Conservation (phyloP, 106 monocot species). For the Acorus calamus region DNA sequence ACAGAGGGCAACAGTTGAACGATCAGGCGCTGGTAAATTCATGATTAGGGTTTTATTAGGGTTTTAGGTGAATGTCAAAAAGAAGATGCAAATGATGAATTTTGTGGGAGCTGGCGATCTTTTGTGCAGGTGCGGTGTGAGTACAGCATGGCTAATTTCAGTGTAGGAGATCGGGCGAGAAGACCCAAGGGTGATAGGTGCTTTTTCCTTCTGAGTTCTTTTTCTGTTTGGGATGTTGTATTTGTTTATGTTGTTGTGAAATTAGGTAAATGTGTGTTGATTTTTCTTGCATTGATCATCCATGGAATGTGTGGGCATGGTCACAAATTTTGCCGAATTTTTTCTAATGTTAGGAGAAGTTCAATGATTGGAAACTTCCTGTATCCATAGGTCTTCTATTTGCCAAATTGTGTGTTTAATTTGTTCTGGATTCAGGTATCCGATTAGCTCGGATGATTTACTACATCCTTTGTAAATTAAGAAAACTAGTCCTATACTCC, state of each 20-base stretch:
- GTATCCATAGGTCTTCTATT: too few relatives aligned
- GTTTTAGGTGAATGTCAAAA: not conserved
- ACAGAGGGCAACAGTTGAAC: constrained; percentile 60
- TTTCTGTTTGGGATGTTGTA: not conserved
- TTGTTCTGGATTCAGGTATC: too few relatives aligned
- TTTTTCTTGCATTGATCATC: not conserved
- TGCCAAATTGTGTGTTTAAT: too few relatives aligned
- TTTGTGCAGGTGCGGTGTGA: constrained; percentile 71
- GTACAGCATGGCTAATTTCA: constrained; percentile 98
- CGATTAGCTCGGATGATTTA: too few relatives aligned
- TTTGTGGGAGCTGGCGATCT: not conserved
- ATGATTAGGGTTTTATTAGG: not conserved
- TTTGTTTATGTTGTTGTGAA: not conserved
- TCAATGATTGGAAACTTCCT: too few relatives aligned
- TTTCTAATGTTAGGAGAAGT: too few relatives aligned
- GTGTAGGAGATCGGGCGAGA: constrained; percentile 85
- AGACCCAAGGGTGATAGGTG: constrained; percentile 94
- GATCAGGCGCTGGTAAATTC: constrained; percentile 65
- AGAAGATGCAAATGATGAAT: not conserved
- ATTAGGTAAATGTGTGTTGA: not conserved
- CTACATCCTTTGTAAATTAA: too few relatives aligned
- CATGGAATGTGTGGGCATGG: too few relatives aligned
- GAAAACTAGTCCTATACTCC: too few relatives aligned
- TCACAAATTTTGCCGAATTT: too few relatives aligned
- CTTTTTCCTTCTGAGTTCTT: not conserved